phyloP scores from a whole-genome alignment of 805 yeast genomes.

The Wickerhamiella kazuoi region DNA sequence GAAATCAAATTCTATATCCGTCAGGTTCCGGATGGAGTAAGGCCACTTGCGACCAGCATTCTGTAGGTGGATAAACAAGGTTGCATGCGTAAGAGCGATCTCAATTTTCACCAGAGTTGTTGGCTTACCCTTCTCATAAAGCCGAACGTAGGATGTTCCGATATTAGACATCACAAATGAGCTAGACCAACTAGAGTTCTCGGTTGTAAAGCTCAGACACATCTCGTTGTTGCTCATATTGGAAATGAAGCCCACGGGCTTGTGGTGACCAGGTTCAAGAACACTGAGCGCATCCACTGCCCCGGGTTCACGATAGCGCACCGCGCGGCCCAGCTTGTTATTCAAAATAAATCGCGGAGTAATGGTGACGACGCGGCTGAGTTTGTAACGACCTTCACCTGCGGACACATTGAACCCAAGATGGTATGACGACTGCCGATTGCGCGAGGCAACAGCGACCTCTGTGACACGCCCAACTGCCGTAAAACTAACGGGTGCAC shows the following conservation, averaged over 20 bases:
- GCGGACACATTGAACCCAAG: constrained; percentile 50
- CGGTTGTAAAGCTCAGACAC: constrained; percentile 25
- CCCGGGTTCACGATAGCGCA: constrained; percentile 23
- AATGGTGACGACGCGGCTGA: constrained; percentile 60
- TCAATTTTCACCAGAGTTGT: constrained; percentile 49
- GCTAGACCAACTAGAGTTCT: constrained; percentile 59
- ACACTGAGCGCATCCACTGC: constrained; percentile 11
- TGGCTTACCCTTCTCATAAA: constrained; percentile 43
- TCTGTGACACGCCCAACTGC: constrained; percentile 74
- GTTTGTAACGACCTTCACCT: constrained; percentile 68
- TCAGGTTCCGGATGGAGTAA: constrained; percentile 73
- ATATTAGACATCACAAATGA: constrained; percentile 72
- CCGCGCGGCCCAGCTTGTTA: constrained; percentile 38
- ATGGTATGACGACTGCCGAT: constrained; percentile 36
- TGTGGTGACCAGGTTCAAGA: constrained; percentile 30
- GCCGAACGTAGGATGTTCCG: constrained; percentile 63
- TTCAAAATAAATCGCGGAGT: constrained; percentile 68
- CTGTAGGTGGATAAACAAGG: constrained; percentile 57
- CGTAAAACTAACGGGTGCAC: constrained; percentile 64
- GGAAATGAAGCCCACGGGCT: constrained; percentile 45
- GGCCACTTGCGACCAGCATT: constrained; percentile 81
- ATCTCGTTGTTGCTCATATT: constrained; percentile 11
- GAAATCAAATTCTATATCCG: constrained; percentile 68
- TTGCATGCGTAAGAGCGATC: constrained; percentile 59
- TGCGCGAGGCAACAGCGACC: constrained; percentile 24